Evolutionary conservation across 257 asterid genomes (phyloP).

Genomic region (Solanum bukasovii): DNA sequence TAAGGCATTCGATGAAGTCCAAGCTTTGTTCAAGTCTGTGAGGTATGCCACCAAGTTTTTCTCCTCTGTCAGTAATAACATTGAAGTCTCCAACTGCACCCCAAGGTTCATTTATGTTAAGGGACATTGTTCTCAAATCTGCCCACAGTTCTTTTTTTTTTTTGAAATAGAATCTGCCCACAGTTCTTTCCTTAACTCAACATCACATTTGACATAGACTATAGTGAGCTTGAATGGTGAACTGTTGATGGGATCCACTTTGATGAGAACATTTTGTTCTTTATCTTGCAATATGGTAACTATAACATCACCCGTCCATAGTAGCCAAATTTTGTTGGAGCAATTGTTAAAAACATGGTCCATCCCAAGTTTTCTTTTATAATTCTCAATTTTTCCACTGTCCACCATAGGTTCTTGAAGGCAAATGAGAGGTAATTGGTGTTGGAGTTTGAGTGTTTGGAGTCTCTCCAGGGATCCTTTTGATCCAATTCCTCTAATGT

Average conservation of each 20-base stretch:
- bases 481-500: not conserved
- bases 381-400: not conserved
- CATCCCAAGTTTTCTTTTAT: not conserved
- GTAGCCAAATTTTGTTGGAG: not conserved
- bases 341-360: not conserved
- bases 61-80: not conserved
- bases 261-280: not conserved
- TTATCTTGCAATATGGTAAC: not conserved
- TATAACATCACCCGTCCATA: not conserved
- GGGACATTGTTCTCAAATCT: not conserved
- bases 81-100: not conserved
- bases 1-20: not conserved
- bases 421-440: not conserved
- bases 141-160: not conserved
- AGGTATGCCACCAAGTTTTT: not conserved
- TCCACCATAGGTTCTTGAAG: not conserved
- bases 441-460: not conserved
- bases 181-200: not conserved
- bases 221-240: not conserved
- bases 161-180: too few relatives aligned
- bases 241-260: not conserved
- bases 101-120: not conserved
- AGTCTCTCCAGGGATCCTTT: not conserved
- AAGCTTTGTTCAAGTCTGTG: not conserved
- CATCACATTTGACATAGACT: not conserved